Evolutionary conservation across 192 early-diverging fungal genomes (phyloP), one percentile per base, ranked within the genome.

Genomic region (Coemansia asiatica): DNA sequence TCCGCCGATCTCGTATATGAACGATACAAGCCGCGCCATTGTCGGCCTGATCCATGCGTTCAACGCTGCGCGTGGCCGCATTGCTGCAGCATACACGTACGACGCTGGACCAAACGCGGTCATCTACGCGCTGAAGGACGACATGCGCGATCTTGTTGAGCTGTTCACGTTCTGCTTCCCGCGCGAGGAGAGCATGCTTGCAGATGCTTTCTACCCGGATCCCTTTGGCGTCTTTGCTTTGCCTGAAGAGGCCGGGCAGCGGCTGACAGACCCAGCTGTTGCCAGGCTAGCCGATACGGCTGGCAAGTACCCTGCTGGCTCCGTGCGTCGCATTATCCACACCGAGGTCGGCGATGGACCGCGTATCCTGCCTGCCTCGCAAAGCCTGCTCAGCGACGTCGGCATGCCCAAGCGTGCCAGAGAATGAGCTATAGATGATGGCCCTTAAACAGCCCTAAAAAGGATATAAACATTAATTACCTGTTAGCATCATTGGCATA

Each of bases 81-180:
- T 85, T 66, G 90, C 90, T 53, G 96, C 91, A 15, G 97, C 97
- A 1, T 99, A 99, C 83, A 99, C 97, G 10, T 99, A 89, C 76
- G 97, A 99, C 75, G 97, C 97, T 19, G 97, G 97, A 28, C 97
- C 97, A 48, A 99, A 99, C 66, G 95, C 96, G 0, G 97, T 99
- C 7, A 90, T 99, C 63, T 99, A 98, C 69, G 85, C 93, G 22
- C 85, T 86, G 38, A 76, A 84, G 64, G 83, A 89, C 62, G 87
- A 98, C 75, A 90, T 95, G 76, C 76, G 83, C 40, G 91, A 95
- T 70, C 87, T 99, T 55, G 84, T 96, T 47, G 85, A 90, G 69
- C 69, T 99, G 46, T 75, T 97, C 56, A 86, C 92, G 13, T 83
- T 87, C 58, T 92, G 91, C 75, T 96, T 99, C 86, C 95, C 96